A percentile compares a stretch with the other conserved stretches of the same genome.
phyloP scores from a whole-genome alignment of 2,329 filamentous ascomycete genomes.

The Epichloe elymi region DNA sequence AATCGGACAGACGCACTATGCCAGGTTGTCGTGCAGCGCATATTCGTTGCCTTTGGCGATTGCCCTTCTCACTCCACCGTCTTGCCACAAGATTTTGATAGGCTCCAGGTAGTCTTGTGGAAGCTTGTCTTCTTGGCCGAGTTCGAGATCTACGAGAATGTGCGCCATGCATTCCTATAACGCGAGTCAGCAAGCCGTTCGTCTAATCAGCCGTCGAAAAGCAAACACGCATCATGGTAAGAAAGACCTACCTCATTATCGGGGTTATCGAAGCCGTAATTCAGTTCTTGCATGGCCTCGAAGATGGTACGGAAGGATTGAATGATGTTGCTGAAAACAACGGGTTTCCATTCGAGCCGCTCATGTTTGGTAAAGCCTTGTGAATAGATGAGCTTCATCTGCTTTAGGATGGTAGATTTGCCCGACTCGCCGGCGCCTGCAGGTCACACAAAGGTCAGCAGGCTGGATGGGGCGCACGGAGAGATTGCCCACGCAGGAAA shows the following conservation, averaged over 20 bases:
- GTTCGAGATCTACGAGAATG: constrained; percentile 68
- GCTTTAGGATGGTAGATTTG: constrained; percentile 94
- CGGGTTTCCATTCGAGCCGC: constrained; percentile 84
- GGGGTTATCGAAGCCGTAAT: constrained; percentile 63
- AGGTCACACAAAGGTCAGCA: constrained; percentile 5
- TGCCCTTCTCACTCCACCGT: constrained; percentile 72
- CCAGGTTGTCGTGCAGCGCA: constrained; percentile 86
- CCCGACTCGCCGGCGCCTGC: constrained; percentile 79
- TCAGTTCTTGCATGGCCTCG: constrained; percentile 80
- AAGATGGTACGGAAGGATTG: constrained; percentile 84
- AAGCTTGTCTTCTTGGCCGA: constrained; percentile 69
- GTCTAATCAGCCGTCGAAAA: constrained; percentile 11
- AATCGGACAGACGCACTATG: constrained; percentile 61
- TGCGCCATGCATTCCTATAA: constrained; percentile 62
- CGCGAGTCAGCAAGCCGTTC: background rate
- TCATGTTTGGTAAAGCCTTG: constrained; percentile 83
- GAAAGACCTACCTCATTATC: constrained; percentile 61
- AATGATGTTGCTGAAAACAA: constrained; percentile 90
- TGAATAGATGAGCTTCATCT: constrained; percentile 97
- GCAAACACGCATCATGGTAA: background rate
- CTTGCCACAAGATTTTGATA: constrained; percentile 73
- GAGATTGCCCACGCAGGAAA: background rate
- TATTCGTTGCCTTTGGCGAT: constrained; percentile 93
- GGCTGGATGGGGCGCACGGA: background rate
- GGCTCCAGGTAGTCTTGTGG: constrained; percentile 66